These are phyloP conservation scores for Candida glucosophila DNA, from an alignment of 1,139 yeast species.

Conservation along the genomic window DNA sequence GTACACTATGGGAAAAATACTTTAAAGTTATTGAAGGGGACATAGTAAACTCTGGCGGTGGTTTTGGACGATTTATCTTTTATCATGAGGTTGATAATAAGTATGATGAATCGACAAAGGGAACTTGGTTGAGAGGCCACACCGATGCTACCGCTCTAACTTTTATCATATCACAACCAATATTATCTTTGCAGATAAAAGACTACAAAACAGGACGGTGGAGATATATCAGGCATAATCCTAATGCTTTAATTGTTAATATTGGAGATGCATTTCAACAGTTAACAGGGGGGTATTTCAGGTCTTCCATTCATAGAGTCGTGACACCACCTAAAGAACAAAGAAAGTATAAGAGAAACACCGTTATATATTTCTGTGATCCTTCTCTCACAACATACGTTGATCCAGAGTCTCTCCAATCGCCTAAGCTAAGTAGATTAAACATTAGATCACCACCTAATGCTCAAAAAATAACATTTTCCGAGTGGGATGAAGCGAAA, in stretches of 20 bases:
- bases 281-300: slow-evolving; percentile 26
- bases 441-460: slow-evolving; percentile 23
- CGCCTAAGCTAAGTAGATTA: slow-evolving; percentile 25
- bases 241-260: slow-evolving; percentile 38
- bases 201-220: slow-evolving; percentile 37
- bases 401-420: slow-evolving; percentile 31
- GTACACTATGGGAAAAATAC: slow-evolving; percentile 21
- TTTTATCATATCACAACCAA: slow-evolving; percentile 41
- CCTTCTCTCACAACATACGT: slow-evolving; percentile 19
- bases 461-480: slow-evolving; percentile 23
- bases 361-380: slow-evolving; percentile 35
- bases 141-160: slow-evolving; percentile 43
- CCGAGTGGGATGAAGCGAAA: slow-evolving; percentile 32
- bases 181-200: slow-evolving; percentile 38
- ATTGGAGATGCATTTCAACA: slow-evolving; percentile 23
- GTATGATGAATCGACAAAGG: slow-evolving; percentile 14
- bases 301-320: slow-evolving; percentile 23
- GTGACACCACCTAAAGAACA: slow-evolving; percentile 24
- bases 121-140: slow-evolving; percentile 43
- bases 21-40: slow-evolving; percentile 15
- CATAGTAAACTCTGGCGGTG: slow-evolving; percentile 16
- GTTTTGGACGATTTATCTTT: slow-evolving; percentile 25
- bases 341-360: slow-evolving; percentile 24
- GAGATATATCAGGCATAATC: slow-evolving; percentile 39
- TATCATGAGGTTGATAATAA: slow-evolving; percentile 21